Evolutionary conservation across 768 basidiomycete species (phyloP).

Genomic region (Termitomyces sp.): DNA sequence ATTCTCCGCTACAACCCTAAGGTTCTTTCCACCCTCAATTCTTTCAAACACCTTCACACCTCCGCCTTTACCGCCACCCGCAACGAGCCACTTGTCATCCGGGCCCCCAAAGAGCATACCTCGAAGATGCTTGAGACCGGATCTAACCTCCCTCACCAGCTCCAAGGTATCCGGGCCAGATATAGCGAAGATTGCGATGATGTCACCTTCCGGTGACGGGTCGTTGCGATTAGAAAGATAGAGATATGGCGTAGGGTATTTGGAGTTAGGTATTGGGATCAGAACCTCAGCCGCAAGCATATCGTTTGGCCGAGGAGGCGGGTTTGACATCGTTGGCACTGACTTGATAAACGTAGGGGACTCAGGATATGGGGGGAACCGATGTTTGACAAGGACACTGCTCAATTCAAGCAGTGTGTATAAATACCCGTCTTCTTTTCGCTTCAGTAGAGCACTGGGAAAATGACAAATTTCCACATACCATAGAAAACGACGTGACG

Average conservation of each 20-base stretch:
- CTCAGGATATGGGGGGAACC: constrained; percentile 37
- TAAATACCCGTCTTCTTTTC: constrained; percentile 45
- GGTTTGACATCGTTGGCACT: constrained; percentile 44
- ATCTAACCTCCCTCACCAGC: constrained; percentile 57
- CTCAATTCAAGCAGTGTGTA: constrained; percentile 69
- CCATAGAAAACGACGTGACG: constrained; percentile 64
- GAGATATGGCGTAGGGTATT: constrained; percentile 53
- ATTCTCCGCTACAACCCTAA: constrained; percentile 49
- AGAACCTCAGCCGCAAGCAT: constrained; percentile 73
- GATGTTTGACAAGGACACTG: constrained; percentile 52
- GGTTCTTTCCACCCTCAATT: constrained; percentile 48
- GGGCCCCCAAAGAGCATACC: constrained; percentile 64
- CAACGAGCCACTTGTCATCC: constrained; percentile 56
- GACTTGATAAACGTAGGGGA: constrained; percentile 38
- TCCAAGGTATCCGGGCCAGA: constrained; percentile 38
- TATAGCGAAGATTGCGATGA: constrained; percentile 64
- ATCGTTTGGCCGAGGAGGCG: constrained; percentile 34
- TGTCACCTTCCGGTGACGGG: constrained; percentile 63
- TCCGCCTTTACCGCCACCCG: constrained; percentile 57
- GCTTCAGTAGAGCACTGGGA: not conserved
- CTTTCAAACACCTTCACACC: constrained; percentile 73
- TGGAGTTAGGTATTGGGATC: constrained; percentile 45
- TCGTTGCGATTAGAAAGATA: constrained; percentile 78
- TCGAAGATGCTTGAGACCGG: constrained; percentile 66
- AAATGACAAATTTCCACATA: constrained; percentile 23